phyloP scores from a whole-genome alignment of 2,329 filamentous ascomycete genomes.

The Monosporascus ibericus region DNA sequence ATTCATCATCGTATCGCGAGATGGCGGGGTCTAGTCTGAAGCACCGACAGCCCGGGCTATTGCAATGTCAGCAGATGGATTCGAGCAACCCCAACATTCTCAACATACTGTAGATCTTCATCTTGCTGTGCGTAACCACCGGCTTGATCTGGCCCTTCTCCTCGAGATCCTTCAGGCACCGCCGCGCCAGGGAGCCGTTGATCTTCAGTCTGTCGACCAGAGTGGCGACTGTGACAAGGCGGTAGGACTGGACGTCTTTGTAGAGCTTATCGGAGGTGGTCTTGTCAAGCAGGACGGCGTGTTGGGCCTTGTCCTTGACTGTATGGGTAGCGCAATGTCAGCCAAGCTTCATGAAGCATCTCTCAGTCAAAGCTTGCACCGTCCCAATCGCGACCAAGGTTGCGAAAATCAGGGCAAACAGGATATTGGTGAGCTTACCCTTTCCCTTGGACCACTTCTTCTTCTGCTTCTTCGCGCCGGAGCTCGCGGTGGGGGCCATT shows the following conservation, averaged over 20 bases:
- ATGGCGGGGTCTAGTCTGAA: conserved; percentile 25
- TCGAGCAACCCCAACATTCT: neutral
- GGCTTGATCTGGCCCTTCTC: conserved; percentile 99
- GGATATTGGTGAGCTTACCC: conserved; percentile 56
- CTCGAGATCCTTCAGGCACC: conserved; percentile 87
- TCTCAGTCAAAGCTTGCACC: neutral
- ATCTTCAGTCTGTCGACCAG: conserved; percentile 99
- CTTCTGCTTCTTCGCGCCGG: conserved; percentile 74
- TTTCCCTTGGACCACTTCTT: conserved; percentile 64
- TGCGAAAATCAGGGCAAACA: neutral
- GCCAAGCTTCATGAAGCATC: conserved; percentile 1
- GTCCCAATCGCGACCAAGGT: neutral
- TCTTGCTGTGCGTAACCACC: conserved; percentile 91
- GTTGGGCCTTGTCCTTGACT: conserved; percentile 99
- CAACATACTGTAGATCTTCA: conserved; percentile 89
- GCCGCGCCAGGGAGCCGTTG: conserved; percentile 93
- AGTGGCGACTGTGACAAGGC: conserved; percentile 95
- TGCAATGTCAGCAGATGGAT: conserved; percentile 2
- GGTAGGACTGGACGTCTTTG: conserved; percentile 99
- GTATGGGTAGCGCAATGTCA: conserved; percentile 12
- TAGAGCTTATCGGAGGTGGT: conserved; percentile 94
- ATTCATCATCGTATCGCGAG: conserved; percentile 28
- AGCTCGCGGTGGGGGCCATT: conserved; percentile 41
- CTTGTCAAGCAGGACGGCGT: conserved; percentile 99
- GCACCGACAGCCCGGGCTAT: conserved; percentile 28